Conservation (phyloP, 805 yeast genomes). For the Grigorovia jiainica region DNA sequence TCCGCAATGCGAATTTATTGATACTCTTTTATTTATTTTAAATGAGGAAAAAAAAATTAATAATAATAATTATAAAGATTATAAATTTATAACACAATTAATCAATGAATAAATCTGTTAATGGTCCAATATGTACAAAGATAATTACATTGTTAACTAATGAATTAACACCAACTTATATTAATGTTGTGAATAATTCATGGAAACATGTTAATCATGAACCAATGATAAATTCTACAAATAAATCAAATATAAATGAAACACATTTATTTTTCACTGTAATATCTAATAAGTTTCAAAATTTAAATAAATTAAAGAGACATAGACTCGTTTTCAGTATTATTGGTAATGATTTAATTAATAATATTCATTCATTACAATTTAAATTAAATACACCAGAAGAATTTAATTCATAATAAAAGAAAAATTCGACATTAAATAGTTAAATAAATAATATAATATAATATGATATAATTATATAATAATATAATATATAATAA, state of each 20-base stretch:
- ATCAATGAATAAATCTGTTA: neutral
- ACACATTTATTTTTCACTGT: constrained; percentile 36
- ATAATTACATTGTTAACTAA: neutral
- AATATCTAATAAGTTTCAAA: constrained; percentile 59
- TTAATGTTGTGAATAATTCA: constrained; percentile 67
- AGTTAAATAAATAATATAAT: too few species aligned
- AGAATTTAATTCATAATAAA: too few species aligned
- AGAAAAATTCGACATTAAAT: too few species aligned
- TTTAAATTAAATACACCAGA: constrained; percentile 68
- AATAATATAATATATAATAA: constrained; percentile 2
- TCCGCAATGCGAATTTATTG: neutral
- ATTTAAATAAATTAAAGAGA: constrained; percentile 58
- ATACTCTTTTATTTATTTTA: neutral
- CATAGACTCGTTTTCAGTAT: constrained; percentile 67
- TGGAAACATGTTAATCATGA: constrained; percentile 82
- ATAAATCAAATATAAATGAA: constrained; percentile 30
- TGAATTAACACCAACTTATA: constrained; percentile 7
- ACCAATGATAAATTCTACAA: constrained; percentile 64
- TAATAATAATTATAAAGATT: too few species aligned
- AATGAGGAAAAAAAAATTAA: too few species aligned
- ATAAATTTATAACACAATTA: too few species aligned
- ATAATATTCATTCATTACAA: constrained; percentile 83
- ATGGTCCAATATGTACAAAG: neutral
- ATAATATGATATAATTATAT: neutral
- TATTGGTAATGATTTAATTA: constrained; percentile 58